These are phyloP conservation scores for Plasmodium falciparum DNA, from an alignment of 169 alveolate genomes.

Conservation along the genomic window DNA sequence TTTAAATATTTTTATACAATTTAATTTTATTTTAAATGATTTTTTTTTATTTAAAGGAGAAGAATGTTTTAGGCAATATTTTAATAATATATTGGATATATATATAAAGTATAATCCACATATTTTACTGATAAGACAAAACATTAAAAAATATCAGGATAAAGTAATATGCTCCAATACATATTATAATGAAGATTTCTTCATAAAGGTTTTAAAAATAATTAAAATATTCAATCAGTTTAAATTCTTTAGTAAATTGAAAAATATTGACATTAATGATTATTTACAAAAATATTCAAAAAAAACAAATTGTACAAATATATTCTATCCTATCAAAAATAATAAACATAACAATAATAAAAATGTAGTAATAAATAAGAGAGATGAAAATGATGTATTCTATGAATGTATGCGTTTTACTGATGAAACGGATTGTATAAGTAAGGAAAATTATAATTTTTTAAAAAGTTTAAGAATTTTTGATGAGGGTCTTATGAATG, in stretches of 20 bases:
- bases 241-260: constrained; percentile 53
- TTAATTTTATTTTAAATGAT: constrained; percentile 46
- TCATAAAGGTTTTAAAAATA: constrained; percentile 22
- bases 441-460: constrained; percentile 13
- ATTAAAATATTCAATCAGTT: constrained; percentile 56
- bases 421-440: constrained; percentile 4
- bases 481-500: constrained; percentile 30
- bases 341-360: background rate
- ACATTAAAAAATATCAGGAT: no score
- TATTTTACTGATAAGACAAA: background rate
- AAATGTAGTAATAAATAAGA: background rate
- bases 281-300: constrained; percentile 7
- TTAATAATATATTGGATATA: constrained; percentile 10
- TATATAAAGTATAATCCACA: constrained; percentile 13
- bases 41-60: constrained; percentile 46
- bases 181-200: constrained; percentile 26
- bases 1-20: constrained; percentile 46
- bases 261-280: constrained; percentile 14
- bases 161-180: no score
- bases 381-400: constrained; percentile 29
- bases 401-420: constrained; percentile 54
- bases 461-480: constrained; percentile 38
- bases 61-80: constrained; percentile 18
- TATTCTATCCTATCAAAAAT: background rate
- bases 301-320: background rate